Evolutionary conservation across 2,329 filamentous ascomycete species (phyloP).

Genomic region (Leptosphaerulina australis): DNA sequence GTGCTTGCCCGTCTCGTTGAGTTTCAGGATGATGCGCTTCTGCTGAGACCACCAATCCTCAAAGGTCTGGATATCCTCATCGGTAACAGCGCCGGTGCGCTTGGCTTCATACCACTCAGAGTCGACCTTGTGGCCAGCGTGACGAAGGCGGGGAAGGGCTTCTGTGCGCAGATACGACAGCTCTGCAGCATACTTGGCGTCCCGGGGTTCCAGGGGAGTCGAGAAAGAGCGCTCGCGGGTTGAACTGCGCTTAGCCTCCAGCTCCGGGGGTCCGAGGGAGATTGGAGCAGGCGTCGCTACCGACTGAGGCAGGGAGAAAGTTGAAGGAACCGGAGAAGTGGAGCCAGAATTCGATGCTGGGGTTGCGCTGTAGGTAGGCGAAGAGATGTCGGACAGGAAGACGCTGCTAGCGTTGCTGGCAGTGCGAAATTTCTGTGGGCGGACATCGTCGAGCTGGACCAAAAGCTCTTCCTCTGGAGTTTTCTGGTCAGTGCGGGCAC

Average conservation of each 20-base stretch:
- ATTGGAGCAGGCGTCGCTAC: slow-evolving; percentile 38
- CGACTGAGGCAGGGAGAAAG: slow-evolving; percentile 31
- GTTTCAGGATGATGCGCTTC: slow-evolving; percentile 40
- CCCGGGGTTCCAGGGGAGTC: slow-evolving; percentile 43
- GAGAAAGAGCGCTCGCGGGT: slow-evolving; percentile 43
- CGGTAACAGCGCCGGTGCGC: slow-evolving; percentile 23
- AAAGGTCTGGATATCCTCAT: slow-evolving; percentile 41
- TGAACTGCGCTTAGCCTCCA: slow-evolving; percentile 18
- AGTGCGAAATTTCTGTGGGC: slow-evolving; percentile 33
- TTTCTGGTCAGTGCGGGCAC: slow-evolving; percentile 23
- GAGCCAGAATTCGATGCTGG: slow-evolving; percentile 34
- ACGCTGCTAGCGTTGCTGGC: slow-evolving; percentile 41
- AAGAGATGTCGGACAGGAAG: slow-evolving; percentile 33
- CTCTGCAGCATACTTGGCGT: slow-evolving; percentile 44
- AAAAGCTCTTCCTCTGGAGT: slow-evolving; percentile 31
- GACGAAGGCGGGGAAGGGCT: slow-evolving; percentile 53
- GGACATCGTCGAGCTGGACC: slow-evolving; percentile 34
- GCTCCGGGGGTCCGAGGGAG: slow-evolving; percentile 33
- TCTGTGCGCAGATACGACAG: slow-evolving; percentile 49
- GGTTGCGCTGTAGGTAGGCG: slow-evolving; percentile 33
- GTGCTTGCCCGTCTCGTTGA: slow-evolving; percentile 41
- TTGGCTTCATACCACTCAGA: slow-evolving; percentile 43
- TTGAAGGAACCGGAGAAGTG: slow-evolving; percentile 30
- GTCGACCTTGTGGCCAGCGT: slow-evolving; percentile 45
- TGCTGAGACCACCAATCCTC: slow-evolving; percentile 50